A percentile compares a stretch with the other conserved stretches of the same genome.
Conservation (phyloP, 1,284 basidiomycete species). For the Rhodotorula sp. region DNA sequence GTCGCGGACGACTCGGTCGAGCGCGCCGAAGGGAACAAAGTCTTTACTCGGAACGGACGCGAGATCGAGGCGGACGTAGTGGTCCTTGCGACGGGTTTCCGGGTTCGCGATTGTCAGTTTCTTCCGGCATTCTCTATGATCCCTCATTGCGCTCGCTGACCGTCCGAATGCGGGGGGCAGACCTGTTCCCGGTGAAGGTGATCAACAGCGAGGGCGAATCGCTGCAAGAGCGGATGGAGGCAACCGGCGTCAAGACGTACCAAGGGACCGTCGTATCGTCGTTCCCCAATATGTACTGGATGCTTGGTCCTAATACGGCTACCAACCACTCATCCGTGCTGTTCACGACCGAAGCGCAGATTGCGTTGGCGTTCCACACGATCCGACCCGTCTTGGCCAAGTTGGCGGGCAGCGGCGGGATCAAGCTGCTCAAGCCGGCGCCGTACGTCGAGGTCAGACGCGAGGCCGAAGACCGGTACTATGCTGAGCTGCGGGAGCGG, state of each 20-base stretch:
- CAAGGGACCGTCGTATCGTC: conserved; percentile 20
- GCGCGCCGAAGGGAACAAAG: conserved; percentile 8
- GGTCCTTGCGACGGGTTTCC: conserved; percentile 33
- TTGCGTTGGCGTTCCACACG: conserved; percentile 32
- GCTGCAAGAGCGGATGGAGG: conserved; percentile 24
- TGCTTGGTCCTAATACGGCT: conserved; percentile 29
- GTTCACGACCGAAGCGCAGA: conserved; percentile 35
- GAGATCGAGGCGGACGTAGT: conserved; percentile 32
- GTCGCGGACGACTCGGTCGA: conserved; percentile 29
- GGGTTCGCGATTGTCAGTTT: conserved; percentile 26
- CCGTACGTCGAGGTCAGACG: conserved; percentile 33
- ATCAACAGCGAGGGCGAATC: conserved; percentile 24
- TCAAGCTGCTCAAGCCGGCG: background rate
- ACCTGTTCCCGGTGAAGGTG: conserved; percentile 34
- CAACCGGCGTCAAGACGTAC: conserved; percentile 29
- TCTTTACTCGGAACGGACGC: conserved; percentile 23
- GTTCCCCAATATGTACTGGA: conserved; percentile 16
- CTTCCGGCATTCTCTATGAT: too few relatives aligned
- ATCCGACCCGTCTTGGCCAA: conserved; percentile 30
- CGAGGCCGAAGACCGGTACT: conserved; percentile 31
- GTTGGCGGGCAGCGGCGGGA: background rate
- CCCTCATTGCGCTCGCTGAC: background rate
- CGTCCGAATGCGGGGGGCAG: background rate
- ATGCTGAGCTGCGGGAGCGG: conserved; percentile 12
- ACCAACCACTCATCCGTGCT: conserved; percentile 36